Evolutionary conservation across 2,329 filamentous ascomycete genomes (phyloP).

Genomic region (Pseudofabraea citricarpa): DNA sequence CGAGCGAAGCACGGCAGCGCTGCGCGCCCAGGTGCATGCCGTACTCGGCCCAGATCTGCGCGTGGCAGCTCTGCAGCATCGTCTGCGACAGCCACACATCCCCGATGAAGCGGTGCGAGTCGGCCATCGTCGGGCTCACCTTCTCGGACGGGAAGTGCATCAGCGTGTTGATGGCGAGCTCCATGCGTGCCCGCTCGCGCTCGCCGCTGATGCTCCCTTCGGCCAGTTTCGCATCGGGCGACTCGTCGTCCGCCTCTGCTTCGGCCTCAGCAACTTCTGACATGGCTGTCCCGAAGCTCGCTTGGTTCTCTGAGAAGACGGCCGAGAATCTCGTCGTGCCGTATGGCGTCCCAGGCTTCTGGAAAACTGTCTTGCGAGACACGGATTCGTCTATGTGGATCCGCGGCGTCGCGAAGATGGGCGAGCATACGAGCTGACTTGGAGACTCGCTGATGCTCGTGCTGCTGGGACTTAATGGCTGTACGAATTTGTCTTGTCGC

Average conservation of each 20-base stretch:
- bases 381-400: too few relatives aligned
- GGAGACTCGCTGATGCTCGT: too few relatives aligned
- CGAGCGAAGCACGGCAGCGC: not conserved
- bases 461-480: too few relatives aligned
- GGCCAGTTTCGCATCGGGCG: not conserved
- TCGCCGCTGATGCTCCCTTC: not conserved
- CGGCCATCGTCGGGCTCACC: slow-evolving; percentile 4
- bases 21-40: not conserved
- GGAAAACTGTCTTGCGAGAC: too few relatives aligned
- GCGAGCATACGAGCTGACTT: too few relatives aligned
- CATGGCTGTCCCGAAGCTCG: not conserved
- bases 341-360: not conserved
- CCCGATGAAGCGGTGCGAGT: not conserved
- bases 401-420: too few relatives aligned
- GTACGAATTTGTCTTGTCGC: too few relatives aligned
- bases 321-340: not conserved
- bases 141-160: slow-evolving; percentile 5
- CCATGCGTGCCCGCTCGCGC: not conserved
- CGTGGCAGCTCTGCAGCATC: not conserved
- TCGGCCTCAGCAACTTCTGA: not conserved
- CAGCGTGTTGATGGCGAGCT: slow-evolving; percentile 7
- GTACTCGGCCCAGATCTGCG: slow-evolving; percentile 1
- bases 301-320: not conserved
- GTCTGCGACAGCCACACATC: not conserved
- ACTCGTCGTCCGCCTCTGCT: too few relatives aligned